phyloP scores from a whole-genome alignment of 345 rosid species.

The Rhizophora mangle region DNA sequence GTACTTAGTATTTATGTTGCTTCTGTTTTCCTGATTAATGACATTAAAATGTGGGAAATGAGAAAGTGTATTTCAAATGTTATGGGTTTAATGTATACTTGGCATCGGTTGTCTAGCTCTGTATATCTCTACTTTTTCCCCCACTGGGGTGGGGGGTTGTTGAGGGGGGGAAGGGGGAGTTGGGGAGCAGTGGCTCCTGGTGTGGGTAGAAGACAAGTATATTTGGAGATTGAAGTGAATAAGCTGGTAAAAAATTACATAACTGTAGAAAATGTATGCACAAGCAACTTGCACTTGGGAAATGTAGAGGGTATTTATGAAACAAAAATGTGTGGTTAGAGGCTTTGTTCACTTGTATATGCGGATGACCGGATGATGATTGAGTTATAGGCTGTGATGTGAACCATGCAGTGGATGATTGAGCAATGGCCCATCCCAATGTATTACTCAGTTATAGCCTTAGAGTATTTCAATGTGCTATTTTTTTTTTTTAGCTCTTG shows the following conservation, averaged over 20 bases:
- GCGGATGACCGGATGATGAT: too few relatives aligned
- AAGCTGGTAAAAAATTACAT: too few relatives aligned
- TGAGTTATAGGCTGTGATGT: neutral
- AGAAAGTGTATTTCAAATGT: neutral
- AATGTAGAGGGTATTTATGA: neutral
- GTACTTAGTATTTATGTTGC: conserved; percentile 13
- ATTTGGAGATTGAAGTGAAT: neutral
- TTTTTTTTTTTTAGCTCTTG: neutral
- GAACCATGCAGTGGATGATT: neutral
- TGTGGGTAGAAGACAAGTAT: neutral
- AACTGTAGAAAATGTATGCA: too few relatives aligned
- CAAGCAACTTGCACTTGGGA: neutral
- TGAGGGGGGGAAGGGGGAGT: neutral
- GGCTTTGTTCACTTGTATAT: neutral
- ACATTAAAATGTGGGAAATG: too few relatives aligned
- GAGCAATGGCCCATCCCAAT: neutral
- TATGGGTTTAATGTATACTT: neutral
- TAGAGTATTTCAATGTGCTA: neutral
- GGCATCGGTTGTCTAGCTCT: neutral
- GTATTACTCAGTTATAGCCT: neutral
- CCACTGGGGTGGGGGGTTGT: too few relatives aligned
- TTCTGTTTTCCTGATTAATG: neutral
- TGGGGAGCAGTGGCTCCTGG: neutral
- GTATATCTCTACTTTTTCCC: neutral
- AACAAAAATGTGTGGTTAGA: neutral